Conservation (phyloP, 148 eudicot species). For the Polygonum aviculare region DNA sequence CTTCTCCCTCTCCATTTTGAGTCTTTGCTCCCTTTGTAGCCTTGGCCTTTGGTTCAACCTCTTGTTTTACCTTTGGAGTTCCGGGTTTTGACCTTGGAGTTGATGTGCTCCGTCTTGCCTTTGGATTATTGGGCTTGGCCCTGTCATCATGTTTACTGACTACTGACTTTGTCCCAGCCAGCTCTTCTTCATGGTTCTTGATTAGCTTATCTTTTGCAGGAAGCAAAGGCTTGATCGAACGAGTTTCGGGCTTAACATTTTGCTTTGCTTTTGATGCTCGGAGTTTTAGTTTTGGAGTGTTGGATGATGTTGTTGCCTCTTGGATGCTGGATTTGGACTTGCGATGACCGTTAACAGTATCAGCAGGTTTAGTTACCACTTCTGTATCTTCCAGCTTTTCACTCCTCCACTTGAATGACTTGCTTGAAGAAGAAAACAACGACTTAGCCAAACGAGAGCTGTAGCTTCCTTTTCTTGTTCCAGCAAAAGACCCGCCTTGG, state of each 20-base stretch:
- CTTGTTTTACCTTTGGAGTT: conserved; percentile 20
- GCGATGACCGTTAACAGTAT: not conserved
- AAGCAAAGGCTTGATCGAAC: not conserved
- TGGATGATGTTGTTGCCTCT: not conserved
- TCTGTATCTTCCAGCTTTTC: not conserved
- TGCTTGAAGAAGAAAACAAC: conserved; percentile 9
- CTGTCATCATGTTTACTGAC: conserved; percentile 17
- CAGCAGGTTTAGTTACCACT: not conserved
- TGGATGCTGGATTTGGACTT: not conserved
- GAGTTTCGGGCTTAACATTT: not conserved
- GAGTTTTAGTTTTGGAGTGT: not conserved
- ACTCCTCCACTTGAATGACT: not conserved
- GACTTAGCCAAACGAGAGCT: conserved; percentile 10
- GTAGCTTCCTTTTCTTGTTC: conserved; percentile 15
- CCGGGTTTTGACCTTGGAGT: conserved; percentile 11
- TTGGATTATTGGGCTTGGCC: not conserved
- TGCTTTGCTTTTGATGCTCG: not conserved
- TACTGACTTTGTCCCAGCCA: conserved; percentile 6
- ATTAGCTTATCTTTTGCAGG: conserved; percentile 5
- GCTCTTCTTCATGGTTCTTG: conserved; percentile 12
- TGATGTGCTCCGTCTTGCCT: conserved; percentile 3
- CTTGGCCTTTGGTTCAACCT: conserved; percentile 17
- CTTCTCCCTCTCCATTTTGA: conserved; percentile 25
- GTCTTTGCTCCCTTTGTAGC: conserved; percentile 19
- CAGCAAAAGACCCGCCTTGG: conserved; percentile 11